Evolutionary conservation across 2,329 filamentous ascomycete species (phyloP).

Genomic region (Metarhizium album): DNA sequence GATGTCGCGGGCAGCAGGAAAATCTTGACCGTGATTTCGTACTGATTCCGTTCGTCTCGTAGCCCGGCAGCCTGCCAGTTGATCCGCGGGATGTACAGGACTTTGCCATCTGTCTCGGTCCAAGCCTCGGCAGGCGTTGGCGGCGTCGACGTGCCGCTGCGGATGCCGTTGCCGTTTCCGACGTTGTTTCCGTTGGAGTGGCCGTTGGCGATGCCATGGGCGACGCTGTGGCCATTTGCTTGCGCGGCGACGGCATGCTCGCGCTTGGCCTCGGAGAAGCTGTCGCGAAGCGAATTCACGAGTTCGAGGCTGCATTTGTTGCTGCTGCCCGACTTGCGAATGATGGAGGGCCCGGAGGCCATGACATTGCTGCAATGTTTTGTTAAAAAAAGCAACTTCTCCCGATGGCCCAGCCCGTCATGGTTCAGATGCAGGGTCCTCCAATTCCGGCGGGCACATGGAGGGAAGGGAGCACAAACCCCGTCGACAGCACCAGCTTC

Average conservation of each 20-base stretch:
- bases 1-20: conserved; percentile 77
- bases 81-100: conserved; percentile 68
- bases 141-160: conserved; percentile 14
- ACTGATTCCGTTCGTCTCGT: conserved; percentile 69
- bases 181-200: conserved; percentile 19
- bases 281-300: conserved; percentile 75
- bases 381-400: neutral
- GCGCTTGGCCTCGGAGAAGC: conserved; percentile 65
- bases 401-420: conserved; percentile 2
- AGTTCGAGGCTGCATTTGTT: conserved; percentile 90
- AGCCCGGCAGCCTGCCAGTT: conserved; percentile 62
- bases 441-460: neutral
- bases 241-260: conserved; percentile 34
- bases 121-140: conserved; percentile 39
- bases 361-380: conserved; percentile 67
- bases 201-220: conserved; percentile 8
- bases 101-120: conserved; percentile 53
- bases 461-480: conserved; percentile 42
- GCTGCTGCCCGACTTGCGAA: conserved; percentile 59
- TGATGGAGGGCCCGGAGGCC: conserved; percentile 70
- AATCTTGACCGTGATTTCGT: conserved; percentile 91
- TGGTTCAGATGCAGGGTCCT: conserved; percentile 4
- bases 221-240: conserved; percentile 19
- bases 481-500: conserved; percentile 77
- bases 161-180: conserved; percentile 23